Percentiles rank a stretch among this genome's conserved stretches.
These are phyloP conservation scores for Suhomyces sp. DNA, from an alignment of 805 yeast species.

Conservation along the genomic window DNA sequence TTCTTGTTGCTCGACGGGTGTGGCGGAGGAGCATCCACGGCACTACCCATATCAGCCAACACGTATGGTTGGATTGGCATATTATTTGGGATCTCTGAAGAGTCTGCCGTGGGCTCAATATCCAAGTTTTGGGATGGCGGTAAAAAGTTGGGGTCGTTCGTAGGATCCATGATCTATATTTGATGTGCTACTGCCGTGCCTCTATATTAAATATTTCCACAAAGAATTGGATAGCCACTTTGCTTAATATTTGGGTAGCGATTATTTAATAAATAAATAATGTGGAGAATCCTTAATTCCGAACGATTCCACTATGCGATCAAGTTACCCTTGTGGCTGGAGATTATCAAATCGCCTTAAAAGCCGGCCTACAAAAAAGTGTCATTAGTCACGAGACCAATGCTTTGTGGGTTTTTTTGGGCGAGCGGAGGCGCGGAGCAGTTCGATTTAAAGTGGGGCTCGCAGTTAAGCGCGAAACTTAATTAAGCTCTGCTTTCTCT, in stretches of 20 bases:
- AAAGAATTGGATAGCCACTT: neutral
- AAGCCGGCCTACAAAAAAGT: neutral
- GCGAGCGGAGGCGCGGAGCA: neutral
- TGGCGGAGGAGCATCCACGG: constrained; percentile 71
- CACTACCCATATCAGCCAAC: constrained; percentile 67
- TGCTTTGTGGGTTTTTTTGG: neutral
- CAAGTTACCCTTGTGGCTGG: neutral
- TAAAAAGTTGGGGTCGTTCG: constrained; percentile 83
- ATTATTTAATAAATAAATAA: neutral
- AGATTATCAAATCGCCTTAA: neutral
- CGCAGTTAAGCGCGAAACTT: neutral
- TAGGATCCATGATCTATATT: constrained; percentile 71
- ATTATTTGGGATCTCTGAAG: constrained; percentile 65
- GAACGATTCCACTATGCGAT: neutral
- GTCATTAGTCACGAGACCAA: neutral
- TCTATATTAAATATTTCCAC: neutral
- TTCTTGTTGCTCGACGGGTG: constrained; percentile 34
- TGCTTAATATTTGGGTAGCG: neutral
- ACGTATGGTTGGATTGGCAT: constrained; percentile 78
- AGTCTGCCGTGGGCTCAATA: constrained; percentile 62
- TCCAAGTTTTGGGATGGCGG: constrained; percentile 74
- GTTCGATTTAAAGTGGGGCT: neutral
- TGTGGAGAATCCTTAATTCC: neutral
- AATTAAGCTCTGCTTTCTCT: neutral
- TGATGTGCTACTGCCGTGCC: neutral